These are phyloP conservation scores for Trichophyton verrucosum DNA, from an alignment of 2,329 filamentous ascomycete species.

Conservation along the genomic window DNA sequence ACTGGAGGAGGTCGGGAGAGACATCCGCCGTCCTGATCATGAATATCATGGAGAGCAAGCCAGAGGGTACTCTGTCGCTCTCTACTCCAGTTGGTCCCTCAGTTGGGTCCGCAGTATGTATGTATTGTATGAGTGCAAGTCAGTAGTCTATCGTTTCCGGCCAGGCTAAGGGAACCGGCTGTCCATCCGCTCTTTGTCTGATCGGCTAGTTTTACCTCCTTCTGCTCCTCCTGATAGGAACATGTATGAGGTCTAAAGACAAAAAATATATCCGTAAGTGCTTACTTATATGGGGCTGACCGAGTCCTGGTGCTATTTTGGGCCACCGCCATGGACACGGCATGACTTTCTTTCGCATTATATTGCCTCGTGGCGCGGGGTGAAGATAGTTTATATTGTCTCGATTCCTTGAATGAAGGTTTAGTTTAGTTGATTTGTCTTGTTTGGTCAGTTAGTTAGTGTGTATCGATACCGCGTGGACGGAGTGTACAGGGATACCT, in stretches of 20 bases:
- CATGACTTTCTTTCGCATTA: neutral
- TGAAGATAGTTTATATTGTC: neutral
- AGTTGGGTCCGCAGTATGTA: too few relatives aligned
- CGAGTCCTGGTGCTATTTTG: neutral
- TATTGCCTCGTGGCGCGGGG: conserved; percentile 1
- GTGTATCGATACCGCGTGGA: neutral
- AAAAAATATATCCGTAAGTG: neutral
- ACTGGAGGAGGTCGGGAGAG: neutral
- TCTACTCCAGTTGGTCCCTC: too few relatives aligned
- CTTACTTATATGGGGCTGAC: neutral
- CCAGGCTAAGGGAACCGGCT: neutral
- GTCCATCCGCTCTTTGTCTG: neutral
- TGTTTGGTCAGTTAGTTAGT: neutral
- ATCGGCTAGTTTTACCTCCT: too few relatives aligned
- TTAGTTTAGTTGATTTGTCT: too few relatives aligned
- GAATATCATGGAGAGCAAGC: neutral
- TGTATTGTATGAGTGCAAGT: neutral
- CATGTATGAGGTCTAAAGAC: too few relatives aligned
- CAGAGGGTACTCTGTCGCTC: neutral
- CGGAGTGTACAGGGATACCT: too few relatives aligned
- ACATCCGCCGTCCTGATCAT: neutral
- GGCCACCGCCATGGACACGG: neutral
- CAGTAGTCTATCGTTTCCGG: neutral
- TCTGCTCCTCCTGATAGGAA: too few relatives aligned
- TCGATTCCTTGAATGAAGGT: neutral